Evolutionary conservation across 1,284 basidiomycete species (phyloP).

Genomic region (Gomphus bonarii): DNA sequence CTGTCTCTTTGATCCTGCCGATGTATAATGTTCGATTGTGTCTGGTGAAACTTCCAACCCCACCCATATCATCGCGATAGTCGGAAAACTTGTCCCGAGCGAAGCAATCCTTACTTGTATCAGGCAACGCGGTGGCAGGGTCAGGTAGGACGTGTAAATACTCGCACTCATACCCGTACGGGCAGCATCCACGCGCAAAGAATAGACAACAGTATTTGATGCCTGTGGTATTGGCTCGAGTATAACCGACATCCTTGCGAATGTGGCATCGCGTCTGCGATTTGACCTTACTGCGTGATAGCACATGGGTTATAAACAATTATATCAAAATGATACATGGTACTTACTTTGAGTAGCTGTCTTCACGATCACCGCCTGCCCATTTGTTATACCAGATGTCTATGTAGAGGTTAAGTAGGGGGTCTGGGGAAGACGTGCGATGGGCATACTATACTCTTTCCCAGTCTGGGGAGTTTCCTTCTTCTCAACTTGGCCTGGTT

Average conservation of each 20-base stretch:
- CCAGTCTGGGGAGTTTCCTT: conserved; percentile 83
- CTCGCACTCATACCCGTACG: conserved; percentile 95
- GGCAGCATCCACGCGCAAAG: conserved; percentile 94
- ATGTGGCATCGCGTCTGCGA: conserved; percentile 87
- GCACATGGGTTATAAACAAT: neutral
- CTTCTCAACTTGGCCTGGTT: conserved; percentile 82
- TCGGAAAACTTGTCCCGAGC: conserved; percentile 95
- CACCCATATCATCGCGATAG: conserved; percentile 99
- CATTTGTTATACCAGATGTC: conserved; percentile 99
- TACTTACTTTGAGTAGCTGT: conserved; percentile 76
- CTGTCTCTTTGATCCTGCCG: conserved; percentile 87
- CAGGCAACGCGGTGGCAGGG: conserved; percentile 59
- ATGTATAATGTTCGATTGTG: conserved; percentile 95
- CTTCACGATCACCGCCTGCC: conserved; percentile 92
- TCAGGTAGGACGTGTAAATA: conserved; percentile 86
- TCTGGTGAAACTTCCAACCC: conserved; percentile 91
- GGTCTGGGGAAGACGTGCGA: neutral
- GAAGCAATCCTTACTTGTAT: conserved; percentile 94
- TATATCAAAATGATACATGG: conserved; percentile 4
- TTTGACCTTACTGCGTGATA: conserved; percentile 74
- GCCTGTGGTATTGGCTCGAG: conserved; percentile 84
- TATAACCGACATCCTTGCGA: conserved; percentile 84
- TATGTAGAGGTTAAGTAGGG: conserved; percentile 21
- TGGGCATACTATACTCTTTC: conserved; percentile 81
- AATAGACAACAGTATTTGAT: conserved; percentile 93